phyloP scores from a whole-genome alignment of 495 filamentous ascomycete species.

The Xylaria scruposa region DNA sequence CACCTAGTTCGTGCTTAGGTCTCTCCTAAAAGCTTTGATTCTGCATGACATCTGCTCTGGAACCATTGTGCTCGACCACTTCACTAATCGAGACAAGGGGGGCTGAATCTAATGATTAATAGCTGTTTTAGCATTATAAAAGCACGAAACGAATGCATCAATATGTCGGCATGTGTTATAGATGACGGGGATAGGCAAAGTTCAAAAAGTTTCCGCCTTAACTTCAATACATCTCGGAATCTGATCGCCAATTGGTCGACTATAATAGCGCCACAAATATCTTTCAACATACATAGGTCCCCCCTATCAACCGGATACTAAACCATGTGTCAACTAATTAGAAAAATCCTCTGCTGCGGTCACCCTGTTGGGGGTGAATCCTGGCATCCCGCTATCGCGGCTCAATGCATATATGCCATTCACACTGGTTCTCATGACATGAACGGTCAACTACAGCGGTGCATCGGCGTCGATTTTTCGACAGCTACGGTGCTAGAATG shows the following conservation, averaged over 20 bases:
- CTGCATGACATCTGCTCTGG: not conserved
- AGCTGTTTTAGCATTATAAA: not conserved
- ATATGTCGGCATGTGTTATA: not conserved
- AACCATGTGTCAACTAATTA: not conserved
- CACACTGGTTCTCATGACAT: not conserved
- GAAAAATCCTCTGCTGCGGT: not conserved
- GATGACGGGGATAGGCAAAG: not conserved
- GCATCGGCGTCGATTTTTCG: not conserved
- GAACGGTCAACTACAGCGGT: not conserved
- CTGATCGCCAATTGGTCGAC: not conserved
- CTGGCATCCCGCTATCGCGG: not conserved
- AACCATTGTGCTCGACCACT: not conserved
- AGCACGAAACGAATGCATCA: not conserved
- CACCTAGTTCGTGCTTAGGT: not conserved
- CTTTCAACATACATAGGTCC: not conserved
- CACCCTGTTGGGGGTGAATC: not conserved
- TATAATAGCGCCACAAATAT: not conserved
- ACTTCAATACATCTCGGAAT: not conserved
- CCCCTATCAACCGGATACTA: not conserved
- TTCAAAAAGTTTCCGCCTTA: not conserved
- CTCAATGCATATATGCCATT: not conserved
- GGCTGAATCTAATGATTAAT: not conserved
- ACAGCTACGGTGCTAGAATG: not conserved
- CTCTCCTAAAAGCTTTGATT: not conserved
- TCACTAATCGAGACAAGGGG: not conserved